These are phyloP conservation scores for Cladobotryum protrusum DNA, from an alignment of 2,329 filamentous ascomycete genomes.

Conservation along the genomic window DNA sequence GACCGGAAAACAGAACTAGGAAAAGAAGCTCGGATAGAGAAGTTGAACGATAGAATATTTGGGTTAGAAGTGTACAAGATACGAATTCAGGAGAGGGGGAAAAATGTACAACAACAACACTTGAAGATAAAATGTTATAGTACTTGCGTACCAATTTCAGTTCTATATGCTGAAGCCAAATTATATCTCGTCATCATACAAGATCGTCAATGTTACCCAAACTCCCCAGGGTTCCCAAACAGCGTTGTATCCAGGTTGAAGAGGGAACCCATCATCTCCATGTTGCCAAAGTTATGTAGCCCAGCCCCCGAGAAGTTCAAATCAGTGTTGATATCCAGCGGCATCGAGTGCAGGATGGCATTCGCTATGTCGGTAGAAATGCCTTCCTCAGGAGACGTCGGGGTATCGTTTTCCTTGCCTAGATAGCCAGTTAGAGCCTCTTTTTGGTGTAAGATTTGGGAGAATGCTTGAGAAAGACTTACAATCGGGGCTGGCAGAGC, in stretches of 20 bases:
- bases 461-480: background rate
- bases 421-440: background rate
- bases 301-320: background rate
- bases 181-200: too few relatives aligned
- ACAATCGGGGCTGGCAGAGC: background rate
- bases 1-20: slow-evolving; percentile 25
- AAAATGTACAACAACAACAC: too few relatives aligned
- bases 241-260: slow-evolving; percentile 7
- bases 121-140: too few relatives aligned
- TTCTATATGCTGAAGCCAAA: background rate
- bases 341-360: background rate
- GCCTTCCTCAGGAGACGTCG: background rate
- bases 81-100: background rate
- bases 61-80: background rate
- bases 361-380: background rate
- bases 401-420: background rate
- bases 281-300: slow-evolving; percentile 1
- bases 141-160: background rate
- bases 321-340: background rate
- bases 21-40: background rate
- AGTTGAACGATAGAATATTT: background rate
- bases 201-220: background rate
- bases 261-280: slow-evolving; percentile 6
- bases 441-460: background rate
- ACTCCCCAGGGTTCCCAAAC: slow-evolving; percentile 2